Base-by-base conservation (phyloP, 1,284 basidiomycete species). In the Heliocybe sulcata region DNA sequence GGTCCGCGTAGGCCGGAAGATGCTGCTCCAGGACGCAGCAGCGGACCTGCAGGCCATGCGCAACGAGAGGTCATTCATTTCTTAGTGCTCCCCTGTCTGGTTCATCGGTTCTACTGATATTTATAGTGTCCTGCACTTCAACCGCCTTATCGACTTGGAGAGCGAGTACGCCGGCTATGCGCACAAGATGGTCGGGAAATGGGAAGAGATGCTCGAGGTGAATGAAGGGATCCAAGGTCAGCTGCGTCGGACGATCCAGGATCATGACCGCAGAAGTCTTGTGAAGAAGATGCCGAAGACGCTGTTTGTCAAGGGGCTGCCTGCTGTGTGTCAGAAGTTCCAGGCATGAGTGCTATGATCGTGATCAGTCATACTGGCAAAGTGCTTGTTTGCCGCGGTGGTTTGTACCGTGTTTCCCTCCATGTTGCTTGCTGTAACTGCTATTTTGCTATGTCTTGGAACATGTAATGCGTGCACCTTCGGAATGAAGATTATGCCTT, bases 101-200 rank as follows among this genome's bases (percentile, higher is more conserved):
- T 25, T 58, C 48, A 56, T 42, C 52, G 53, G 47, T 20, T 20
- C 16, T 14, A 35, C 51, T 16, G 9, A 16, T 23, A 2, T 51
- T 35, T 16, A 14, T 50, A 76, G 79, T 55, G 67, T 72, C 48
- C 62, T 57, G 25, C 70, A 74, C 56, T 74, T 72, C 61, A 74
- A 77, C 57, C 57, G 54, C 35, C 61, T 80, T 9, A 66, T 78
- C 27, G 64, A 64, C 33, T 65, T 79, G 20, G 74, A 79, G 58
- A 69, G 72, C 42, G 67, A 72, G 47, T 77, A 77, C 56, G 68
- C 73, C 33, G 67, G 64, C 31, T 62, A 67, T 45, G 66, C 70
- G n/a, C 65, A 66, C 33, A 57, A 64, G 35, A 57, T 73, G 26
- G 62, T 59, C 23, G 58, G 59, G 33, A 62, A 60, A 14, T 70